phyloP scores from a whole-genome alignment of 169 alveolate species.

The Miamiensis avidus region DNA sequence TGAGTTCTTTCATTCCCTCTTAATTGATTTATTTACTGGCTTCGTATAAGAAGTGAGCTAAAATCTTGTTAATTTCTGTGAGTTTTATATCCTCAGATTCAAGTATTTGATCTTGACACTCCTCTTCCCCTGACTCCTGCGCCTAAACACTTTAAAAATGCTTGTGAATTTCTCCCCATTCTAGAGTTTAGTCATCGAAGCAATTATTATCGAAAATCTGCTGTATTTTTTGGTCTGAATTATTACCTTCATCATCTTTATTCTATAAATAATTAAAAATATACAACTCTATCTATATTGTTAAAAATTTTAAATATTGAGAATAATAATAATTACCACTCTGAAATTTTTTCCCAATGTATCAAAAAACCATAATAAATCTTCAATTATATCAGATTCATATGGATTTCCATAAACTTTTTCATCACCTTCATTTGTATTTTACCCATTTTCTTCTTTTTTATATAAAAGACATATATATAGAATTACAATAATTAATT shows the following conservation, averaged over 20 bases:
- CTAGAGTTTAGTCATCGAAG: not conserved
- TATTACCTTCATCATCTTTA: not conserved
- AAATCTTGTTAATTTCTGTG: not conserved
- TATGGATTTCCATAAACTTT: not conserved
- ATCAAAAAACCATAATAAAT: not conserved
- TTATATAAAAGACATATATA: too few species aligned
- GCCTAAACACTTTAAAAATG: not conserved
- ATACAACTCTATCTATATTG: too few species aligned
- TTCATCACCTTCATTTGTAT: not conserved
- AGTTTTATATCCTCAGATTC: not conserved
- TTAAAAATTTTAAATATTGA: too few species aligned
- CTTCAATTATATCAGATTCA: not conserved
- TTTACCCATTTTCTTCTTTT: not conserved
- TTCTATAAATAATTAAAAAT: not conserved
- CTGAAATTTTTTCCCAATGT: not conserved
- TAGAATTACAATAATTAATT: not conserved
- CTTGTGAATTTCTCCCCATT: not conserved
- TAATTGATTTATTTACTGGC: not conserved
- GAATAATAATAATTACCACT: not conserved
- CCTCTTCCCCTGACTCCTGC: not conserved
- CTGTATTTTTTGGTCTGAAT: not conserved
- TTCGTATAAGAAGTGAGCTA: not conserved
- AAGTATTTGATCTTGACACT: not conserved
- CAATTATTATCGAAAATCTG: not conserved
- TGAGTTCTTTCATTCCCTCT: conserved; percentile 10